A percentile compares a stretch with the other conserved stretches of the same genome.
Evolutionary conservation across 2,329 filamentous ascomycete species (phyloP).

Genomic region (Basipetospora sp.): DNA sequence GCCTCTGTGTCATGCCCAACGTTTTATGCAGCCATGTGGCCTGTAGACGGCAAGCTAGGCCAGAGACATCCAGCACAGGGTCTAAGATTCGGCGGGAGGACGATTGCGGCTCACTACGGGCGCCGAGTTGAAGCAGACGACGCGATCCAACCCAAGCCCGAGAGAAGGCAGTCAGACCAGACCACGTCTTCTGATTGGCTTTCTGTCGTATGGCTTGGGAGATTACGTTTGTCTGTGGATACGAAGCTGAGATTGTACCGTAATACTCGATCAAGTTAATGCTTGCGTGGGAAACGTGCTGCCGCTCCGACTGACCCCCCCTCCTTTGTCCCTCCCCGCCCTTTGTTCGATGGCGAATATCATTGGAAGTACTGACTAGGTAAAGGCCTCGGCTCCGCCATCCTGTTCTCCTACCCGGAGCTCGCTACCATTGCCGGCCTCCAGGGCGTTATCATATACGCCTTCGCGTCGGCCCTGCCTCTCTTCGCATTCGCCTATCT

Average conservation of each 20-base stretch:
- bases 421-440: slow-evolving; percentile 65
- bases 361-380: slow-evolving; percentile 27
- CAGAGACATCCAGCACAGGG: too few relatives aligned
- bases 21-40: too few relatives aligned
- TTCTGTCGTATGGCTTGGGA: slow-evolving; percentile 16
- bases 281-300: slow-evolving; percentile 97
- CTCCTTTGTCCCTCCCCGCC: slow-evolving; percentile 12
- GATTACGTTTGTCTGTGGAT: slow-evolving; percentile 25
- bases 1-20: not conserved
- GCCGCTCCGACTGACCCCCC: slow-evolving; percentile 50
- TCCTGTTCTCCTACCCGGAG: slow-evolving; percentile 70
- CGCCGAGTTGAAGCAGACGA: slow-evolving; percentile 46
- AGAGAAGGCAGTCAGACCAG: too few relatives aligned
- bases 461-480: slow-evolving; percentile 56
- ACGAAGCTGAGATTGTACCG: slow-evolving; percentile 90
- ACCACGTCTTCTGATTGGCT: too few relatives aligned
- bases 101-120: slow-evolving; percentile 69
- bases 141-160: slow-evolving; percentile 35
- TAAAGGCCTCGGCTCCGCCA: slow-evolving; percentile 67
- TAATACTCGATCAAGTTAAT: slow-evolving; percentile 98
- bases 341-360: not conserved
- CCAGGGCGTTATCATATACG: slow-evolving; percentile 65
- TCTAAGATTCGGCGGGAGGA: slow-evolving; percentile 11
- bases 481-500: slow-evolving; percentile 60
- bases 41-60: too few relatives aligned